Conservation (phyloP, 108 stramenopile species). For the Cyclostephanos invisitatus region DNA sequence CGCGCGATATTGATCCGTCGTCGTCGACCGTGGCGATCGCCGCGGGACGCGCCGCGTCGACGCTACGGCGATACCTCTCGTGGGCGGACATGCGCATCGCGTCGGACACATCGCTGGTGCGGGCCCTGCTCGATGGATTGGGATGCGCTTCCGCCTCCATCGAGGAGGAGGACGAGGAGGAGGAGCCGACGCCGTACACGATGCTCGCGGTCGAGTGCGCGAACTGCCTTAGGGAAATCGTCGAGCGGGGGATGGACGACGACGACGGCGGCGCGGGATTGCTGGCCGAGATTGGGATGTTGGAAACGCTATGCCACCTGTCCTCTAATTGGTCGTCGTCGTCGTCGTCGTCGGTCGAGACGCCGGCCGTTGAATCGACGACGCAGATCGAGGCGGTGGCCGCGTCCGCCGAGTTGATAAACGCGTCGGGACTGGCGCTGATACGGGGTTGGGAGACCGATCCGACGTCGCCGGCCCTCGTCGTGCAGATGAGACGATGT, state of each 20-base stretch:
- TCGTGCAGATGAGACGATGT: conserved; percentile 50
- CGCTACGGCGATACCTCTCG: conserved; percentile 53
- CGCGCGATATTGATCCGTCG: no score
- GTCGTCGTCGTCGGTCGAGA: conserved; percentile 39
- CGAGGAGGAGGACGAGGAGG: conserved; percentile 6
- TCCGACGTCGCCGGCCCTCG: conserved; percentile 9
- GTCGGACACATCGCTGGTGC: conserved; percentile 9
- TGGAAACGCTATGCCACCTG: conserved; percentile 35
- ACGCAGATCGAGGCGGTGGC: conserved; percentile 62
- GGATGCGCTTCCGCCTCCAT: background rate
- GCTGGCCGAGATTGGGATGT: conserved; percentile 39
- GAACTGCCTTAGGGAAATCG: conserved; percentile 56
- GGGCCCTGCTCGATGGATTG: conserved; percentile 16
- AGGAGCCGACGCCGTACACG: conserved; percentile 41
- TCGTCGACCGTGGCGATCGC: background rate
- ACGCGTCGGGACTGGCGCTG: conserved; percentile 58
- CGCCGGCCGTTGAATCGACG: background rate
- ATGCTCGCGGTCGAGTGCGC: conserved; percentile 48
- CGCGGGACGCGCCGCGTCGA: conserved; percentile 40
- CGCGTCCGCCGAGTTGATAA: conserved; percentile 68
- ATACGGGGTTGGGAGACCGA: conserved; percentile 32
- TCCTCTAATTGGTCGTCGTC: background rate
- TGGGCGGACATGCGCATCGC: conserved; percentile 60
- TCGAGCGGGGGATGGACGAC: conserved; percentile 68
- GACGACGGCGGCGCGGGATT: conserved; percentile 48